Evolutionary conservation across 768 basidiomycete genomes (phyloP).

Genomic region (Auricularia cornea): DNA sequence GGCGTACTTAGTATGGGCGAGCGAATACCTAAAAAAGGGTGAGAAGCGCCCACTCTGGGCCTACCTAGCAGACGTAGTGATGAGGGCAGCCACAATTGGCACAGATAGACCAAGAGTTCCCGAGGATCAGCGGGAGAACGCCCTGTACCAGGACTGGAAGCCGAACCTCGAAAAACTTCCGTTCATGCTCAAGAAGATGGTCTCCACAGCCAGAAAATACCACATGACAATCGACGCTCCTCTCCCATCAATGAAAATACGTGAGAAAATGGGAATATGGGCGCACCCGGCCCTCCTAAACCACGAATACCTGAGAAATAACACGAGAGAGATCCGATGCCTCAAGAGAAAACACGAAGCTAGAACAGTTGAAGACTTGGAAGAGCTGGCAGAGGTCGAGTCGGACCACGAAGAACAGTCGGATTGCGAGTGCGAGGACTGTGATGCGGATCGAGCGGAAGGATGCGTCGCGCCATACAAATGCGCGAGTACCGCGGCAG

Average conservation of each 20-base stretch:
- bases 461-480: too few species aligned
- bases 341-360: neutral
- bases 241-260: neutral
- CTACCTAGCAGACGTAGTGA: conserved; percentile 15
- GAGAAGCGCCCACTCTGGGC: conserved; percentile 21
- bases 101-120: neutral
- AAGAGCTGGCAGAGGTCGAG: neutral
- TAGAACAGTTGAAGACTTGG: neutral
- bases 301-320: neutral
- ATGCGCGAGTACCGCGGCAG: too few species aligned
- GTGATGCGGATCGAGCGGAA: neutral
- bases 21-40: conserved; percentile 14
- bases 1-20: conserved; percentile 4
- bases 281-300: neutral
- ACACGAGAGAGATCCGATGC: neutral
- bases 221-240: neutral
- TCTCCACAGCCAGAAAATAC: neutral
- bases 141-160: neutral
- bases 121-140: neutral
- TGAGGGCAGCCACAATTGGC: neutral
- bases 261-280: neutral
- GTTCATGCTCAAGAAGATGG: neutral
- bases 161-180: neutral
- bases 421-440: neutral
- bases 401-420: neutral